Evolutionary conservation across 176 grass and related monocot genomes (phyloP).

Genomic region (Rhynchospora pubera): DNA sequence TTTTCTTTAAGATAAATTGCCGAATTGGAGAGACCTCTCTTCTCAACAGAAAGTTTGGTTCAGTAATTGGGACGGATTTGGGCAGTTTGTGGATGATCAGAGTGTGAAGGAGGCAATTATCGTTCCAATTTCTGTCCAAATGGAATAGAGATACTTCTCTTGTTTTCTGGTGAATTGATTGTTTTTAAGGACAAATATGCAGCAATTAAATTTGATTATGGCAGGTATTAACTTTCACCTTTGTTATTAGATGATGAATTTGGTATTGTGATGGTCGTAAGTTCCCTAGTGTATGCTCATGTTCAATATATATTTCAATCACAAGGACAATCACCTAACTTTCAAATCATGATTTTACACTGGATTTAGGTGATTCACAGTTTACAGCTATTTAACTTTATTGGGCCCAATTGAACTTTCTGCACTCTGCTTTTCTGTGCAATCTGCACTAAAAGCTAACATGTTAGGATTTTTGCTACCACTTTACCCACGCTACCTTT

Average conservation of each 20-base stretch:
- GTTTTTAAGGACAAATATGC: background rate
- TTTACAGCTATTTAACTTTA: background rate
- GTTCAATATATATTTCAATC: background rate
- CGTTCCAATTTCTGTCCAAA: background rate
- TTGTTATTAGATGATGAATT: background rate
- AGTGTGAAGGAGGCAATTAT: background rate
- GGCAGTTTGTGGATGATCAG: background rate
- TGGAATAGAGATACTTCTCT: background rate
- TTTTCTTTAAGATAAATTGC: background rate
- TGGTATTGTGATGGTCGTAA: background rate
- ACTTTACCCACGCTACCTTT: background rate
- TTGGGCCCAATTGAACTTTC: background rate
- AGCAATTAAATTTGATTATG: background rate
- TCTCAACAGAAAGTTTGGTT: background rate
- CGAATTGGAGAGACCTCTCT: background rate
- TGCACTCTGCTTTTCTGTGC: background rate
- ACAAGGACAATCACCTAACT: background rate
- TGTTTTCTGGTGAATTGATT: background rate
- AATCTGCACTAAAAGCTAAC: conserved; percentile 4
- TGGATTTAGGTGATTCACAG: background rate
- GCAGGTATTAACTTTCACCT: background rate
- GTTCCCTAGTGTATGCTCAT: background rate
- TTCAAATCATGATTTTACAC: background rate
- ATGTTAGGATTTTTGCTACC: background rate
- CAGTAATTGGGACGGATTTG: background rate